Percentiles rank a stretch among this genome's conserved stretches.
These are phyloP conservation scores for Chaetomium olivaceum DNA, from an alignment of 2,329 filamentous ascomycete species.

Conservation along the genomic window DNA sequence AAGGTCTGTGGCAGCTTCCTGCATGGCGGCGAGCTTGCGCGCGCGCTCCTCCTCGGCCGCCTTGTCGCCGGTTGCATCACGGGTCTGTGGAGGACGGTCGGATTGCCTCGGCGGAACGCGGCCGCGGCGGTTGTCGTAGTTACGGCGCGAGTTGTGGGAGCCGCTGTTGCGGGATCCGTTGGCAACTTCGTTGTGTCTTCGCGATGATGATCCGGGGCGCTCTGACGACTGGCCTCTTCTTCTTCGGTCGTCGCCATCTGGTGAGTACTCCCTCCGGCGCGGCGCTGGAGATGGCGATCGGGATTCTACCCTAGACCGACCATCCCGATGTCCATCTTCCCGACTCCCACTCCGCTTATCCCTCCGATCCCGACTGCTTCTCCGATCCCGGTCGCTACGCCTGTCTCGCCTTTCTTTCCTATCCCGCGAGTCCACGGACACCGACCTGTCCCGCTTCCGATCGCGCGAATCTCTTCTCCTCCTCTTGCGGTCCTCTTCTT, in stretches of 20 bases:
- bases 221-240: conserved; percentile 27
- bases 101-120: conserved; percentile 18
- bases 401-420: conserved; percentile 16
- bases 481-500: conserved; percentile 31
- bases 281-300: conserved; percentile 30
- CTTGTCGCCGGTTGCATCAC: conserved; percentile 31
- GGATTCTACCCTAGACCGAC: conserved; percentile 13
- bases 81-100: conserved; percentile 27
- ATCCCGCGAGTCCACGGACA: conserved; percentile 19
- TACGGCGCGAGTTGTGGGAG: neutral
- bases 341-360: conserved; percentile 26
- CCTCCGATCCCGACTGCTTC: conserved; percentile 19
- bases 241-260: conserved; percentile 34
- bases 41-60: conserved; percentile 58
- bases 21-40: conserved; percentile 71
- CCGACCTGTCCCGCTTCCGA: conserved; percentile 24
- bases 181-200: conserved; percentile 7
- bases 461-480: conserved; percentile 37
- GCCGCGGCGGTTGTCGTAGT: conserved; percentile 16
- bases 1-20: conserved; percentile 67
- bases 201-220: conserved; percentile 1
- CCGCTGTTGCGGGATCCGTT: conserved; percentile 16
- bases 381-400: conserved; percentile 17
- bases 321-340: conserved; percentile 12
- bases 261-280: conserved; percentile 37